Percentiles rank a stretch among this genome's conserved stretches.
phyloP scores from a whole-genome alignment of 2,329 filamentous ascomycete genomes.

The Colletotrichum sublineola region DNA sequence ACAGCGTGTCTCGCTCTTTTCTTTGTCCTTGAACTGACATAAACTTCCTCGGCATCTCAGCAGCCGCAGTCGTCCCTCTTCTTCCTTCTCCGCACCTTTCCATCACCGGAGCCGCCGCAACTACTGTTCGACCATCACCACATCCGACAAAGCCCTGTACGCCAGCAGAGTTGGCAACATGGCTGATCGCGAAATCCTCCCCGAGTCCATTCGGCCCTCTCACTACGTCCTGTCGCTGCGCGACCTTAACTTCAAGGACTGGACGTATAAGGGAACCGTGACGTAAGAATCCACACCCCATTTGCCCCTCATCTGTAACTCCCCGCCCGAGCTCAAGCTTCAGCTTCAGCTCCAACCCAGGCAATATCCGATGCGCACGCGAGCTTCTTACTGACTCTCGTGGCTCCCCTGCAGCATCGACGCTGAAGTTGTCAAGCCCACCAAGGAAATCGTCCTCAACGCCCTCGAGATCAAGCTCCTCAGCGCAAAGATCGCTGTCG shows the following conservation, averaged over 20 bases:
- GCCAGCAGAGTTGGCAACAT: constrained; percentile 54
- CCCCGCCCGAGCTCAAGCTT: constrained; percentile 14
- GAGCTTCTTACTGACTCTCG: neutral
- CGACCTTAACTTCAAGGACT: constrained; percentile 80
- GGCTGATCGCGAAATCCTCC: constrained; percentile 73
- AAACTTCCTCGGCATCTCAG: constrained; percentile 8
- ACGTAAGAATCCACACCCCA: constrained; percentile 54
- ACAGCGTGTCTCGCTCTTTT: neutral
- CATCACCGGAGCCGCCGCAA: constrained; percentile 26
- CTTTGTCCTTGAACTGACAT: constrained; percentile 24
- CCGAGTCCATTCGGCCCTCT: constrained; percentile 78
- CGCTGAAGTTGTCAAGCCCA: constrained; percentile 77
- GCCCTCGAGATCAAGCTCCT: constrained; percentile 85
- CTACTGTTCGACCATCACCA: constrained; percentile 46
- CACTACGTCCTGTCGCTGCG: constrained; percentile 89
- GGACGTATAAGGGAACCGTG: constrained; percentile 87
- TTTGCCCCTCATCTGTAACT: constrained; percentile 1
- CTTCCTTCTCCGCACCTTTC: constrained; percentile 26
- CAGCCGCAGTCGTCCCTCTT: constrained; percentile 21
- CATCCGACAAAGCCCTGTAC: constrained; percentile 45
- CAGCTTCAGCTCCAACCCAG: neutral
- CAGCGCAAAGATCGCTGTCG: constrained; percentile 70
- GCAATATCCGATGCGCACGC: neutral
- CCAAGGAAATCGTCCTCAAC: constrained; percentile 86
- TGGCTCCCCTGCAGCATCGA: constrained; percentile 70